Percentiles rank a stretch among this genome's conserved stretches.
These are phyloP conservation scores for Nadsonia starkeyi-henricii DNA, from an alignment of 1,139 yeast genomes.

Conservation along the genomic window DNA sequence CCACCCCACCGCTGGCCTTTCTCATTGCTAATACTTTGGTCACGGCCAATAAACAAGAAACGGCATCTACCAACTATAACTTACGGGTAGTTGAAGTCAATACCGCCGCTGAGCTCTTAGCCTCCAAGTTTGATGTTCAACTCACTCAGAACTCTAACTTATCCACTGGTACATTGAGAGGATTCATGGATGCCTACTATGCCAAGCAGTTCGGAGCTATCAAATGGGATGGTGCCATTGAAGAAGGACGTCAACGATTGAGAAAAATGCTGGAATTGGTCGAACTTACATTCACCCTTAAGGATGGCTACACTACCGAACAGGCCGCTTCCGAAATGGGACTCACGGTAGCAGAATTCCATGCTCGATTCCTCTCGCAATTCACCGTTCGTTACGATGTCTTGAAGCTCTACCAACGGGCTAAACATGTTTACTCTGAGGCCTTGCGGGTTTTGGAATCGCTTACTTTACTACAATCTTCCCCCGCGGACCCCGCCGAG, in stretches of 20 bases:
- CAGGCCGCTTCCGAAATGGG: slow-evolving; percentile 36
- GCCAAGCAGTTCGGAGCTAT: slow-evolving; percentile 18
- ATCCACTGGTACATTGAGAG: slow-evolving; percentile 50
- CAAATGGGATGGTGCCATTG: slow-evolving; percentile 38
- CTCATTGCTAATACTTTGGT: slow-evolving; percentile 52
- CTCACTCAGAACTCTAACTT: slow-evolving; percentile 42
- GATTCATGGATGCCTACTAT: slow-evolving; percentile 43
- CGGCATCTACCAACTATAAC: slow-evolving; percentile 58
- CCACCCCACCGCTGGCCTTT: slow-evolving; percentile 36
- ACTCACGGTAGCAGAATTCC: slow-evolving; percentile 31
- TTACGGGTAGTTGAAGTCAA: slow-evolving; percentile 60
- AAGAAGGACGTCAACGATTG: slow-evolving; percentile 30
- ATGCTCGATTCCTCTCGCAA: slow-evolving; percentile 30
- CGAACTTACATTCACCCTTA: slow-evolving; percentile 30
- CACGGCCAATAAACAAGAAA: slow-evolving; percentile 50
- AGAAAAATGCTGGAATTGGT: slow-evolving; percentile 22
- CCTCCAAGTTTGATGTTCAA: slow-evolving; percentile 31
- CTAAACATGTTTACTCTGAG: slow-evolving; percentile 54
- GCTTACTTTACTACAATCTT: slow-evolving; percentile 26
- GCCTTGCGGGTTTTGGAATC: slow-evolving; percentile 45
- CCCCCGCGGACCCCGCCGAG: slow-evolving; percentile 6
- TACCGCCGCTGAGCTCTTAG: slow-evolving; percentile 46
- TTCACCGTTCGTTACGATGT: slow-evolving; percentile 45
- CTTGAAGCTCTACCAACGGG: slow-evolving; percentile 44
- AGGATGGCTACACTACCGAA: slow-evolving; percentile 37